These are phyloP conservation scores for Avena insularis DNA, from an alignment of 176 grass and related monocot genomes.

Conservation along the genomic window DNA sequence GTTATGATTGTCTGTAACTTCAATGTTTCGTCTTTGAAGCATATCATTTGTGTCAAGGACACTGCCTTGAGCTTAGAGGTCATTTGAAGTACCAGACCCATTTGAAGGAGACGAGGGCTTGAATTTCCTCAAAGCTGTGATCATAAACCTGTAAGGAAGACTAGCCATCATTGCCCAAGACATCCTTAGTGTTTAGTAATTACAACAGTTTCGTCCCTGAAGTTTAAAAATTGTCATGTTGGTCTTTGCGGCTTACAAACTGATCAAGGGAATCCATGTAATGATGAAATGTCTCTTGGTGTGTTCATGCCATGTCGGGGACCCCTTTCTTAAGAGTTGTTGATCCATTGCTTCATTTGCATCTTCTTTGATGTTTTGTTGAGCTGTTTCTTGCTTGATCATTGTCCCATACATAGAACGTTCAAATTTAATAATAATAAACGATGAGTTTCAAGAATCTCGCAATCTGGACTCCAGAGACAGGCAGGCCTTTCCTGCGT, in stretches of 20 bases:
- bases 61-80: background rate
- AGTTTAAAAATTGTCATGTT: constrained; percentile 11
- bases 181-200: background rate
- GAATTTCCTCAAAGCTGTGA: background rate
- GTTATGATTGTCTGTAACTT: background rate
- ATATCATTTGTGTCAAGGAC: background rate
- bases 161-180: background rate
- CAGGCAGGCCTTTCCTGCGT: no score
- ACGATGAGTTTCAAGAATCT: no score
- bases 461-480: no score
- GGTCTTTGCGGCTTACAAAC: constrained; percentile 1
- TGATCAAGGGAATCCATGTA: background rate
- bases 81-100: background rate
- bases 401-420: no score
- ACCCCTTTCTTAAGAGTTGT: no score
- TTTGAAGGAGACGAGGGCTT: background rate
- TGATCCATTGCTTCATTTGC: no score
- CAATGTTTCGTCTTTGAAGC: background rate
- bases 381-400: no score
- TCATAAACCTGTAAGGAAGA: background rate
- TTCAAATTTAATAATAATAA: no score
- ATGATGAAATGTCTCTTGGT: background rate
- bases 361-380: no score
- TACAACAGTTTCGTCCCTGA: background rate
- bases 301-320: no score